These are phyloP conservation scores for Fusarium pilosicola DNA, from an alignment of 2,329 filamentous ascomycete genomes.

Conservation along the genomic window DNA sequence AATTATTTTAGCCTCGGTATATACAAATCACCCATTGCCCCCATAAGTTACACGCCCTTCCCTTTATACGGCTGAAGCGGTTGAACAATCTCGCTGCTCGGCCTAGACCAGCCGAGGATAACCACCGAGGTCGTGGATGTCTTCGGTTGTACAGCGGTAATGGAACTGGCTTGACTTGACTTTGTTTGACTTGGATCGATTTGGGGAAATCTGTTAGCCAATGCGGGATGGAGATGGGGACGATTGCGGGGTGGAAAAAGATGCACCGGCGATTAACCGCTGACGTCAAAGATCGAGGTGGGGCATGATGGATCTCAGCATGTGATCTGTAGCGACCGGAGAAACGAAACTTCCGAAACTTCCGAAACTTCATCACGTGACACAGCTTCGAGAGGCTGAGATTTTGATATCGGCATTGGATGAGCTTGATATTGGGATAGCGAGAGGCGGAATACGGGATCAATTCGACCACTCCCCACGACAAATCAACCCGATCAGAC, in stretches of 20 bases:
- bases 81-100: slow-evolving; percentile 29
- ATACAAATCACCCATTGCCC: slow-evolving; percentile 5
- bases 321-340: slow-evolving; percentile 35
- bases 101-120: slow-evolving; percentile 44
- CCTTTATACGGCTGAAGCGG: slow-evolving; percentile 28
- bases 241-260: slow-evolving; percentile 1
- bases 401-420: slow-evolving; percentile 37
- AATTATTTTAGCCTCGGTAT: slow-evolving; percentile 19
- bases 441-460: slow-evolving; percentile 26
- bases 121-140: slow-evolving; percentile 32
- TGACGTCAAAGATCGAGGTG: slow-evolving; percentile 38
- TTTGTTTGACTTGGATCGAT: slow-evolving; percentile 2
- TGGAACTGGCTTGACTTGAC: slow-evolving; percentile 1
- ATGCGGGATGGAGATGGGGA: slow-evolving; percentile 3
- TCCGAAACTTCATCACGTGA: slow-evolving; percentile 26
- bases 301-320: slow-evolving; percentile 13
- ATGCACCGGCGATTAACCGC: slow-evolving; percentile 42
- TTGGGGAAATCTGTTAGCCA: slow-evolving; percentile 8
- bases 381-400: slow-evolving; percentile 30
- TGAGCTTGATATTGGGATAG: slow-evolving; percentile 26
- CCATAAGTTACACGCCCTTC: slow-evolving; percentile 10
- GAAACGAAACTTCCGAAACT: background rate
- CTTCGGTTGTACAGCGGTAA: slow-evolving; percentile 35
- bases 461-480: slow-evolving; percentile 1
- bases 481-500: background rate